phyloP scores from a whole-genome alignment of 2,329 filamentous ascomycete species.

The Talaromyces sp. region DNA sequence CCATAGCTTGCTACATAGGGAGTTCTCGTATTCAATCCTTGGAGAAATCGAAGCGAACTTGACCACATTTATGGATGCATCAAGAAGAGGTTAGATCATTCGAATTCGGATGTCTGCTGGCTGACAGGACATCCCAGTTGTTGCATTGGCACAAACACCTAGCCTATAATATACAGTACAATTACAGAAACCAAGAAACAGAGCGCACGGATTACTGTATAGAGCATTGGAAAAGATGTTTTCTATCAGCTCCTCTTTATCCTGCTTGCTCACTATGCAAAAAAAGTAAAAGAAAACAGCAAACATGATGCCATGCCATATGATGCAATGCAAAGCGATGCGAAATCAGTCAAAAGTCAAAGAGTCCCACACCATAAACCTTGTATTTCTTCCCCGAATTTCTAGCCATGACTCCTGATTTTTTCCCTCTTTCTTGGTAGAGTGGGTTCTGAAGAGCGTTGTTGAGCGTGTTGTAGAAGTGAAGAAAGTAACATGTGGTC shows the following conservation, averaged over 20 bases:
- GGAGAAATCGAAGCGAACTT: background rate
- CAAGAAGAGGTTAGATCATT: background rate
- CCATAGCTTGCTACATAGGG: background rate
- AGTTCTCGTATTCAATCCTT: background rate
- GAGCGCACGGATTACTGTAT: slow-evolving; percentile 5
- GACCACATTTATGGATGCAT: background rate
- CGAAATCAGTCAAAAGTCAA: slow-evolving; percentile 5
- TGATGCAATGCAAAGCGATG: slow-evolving; percentile 11
- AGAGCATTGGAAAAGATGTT: slow-evolving; percentile 8
- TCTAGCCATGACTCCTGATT: slow-evolving; percentile 4
- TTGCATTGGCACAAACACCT: slow-evolving; percentile 8
- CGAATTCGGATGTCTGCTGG: background rate
- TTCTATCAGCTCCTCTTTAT: slow-evolving; percentile 14
- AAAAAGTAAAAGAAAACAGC: background rate
- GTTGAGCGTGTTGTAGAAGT: background rate
- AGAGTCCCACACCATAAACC: slow-evolving; percentile 1
- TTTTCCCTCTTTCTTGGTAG: background rate
- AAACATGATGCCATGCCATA: slow-evolving; percentile 11
- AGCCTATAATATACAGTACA: slow-evolving; percentile 17
- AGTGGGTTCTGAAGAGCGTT: background rate
- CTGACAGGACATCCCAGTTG: background rate
- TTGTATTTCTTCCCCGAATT: background rate
- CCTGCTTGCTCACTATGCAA: slow-evolving; percentile 16
- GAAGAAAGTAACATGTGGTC: background rate
- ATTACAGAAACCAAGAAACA: slow-evolving; percentile 8